Conservation (phyloP, 768 basidiomycete species). For the Imleria badia region DNA sequence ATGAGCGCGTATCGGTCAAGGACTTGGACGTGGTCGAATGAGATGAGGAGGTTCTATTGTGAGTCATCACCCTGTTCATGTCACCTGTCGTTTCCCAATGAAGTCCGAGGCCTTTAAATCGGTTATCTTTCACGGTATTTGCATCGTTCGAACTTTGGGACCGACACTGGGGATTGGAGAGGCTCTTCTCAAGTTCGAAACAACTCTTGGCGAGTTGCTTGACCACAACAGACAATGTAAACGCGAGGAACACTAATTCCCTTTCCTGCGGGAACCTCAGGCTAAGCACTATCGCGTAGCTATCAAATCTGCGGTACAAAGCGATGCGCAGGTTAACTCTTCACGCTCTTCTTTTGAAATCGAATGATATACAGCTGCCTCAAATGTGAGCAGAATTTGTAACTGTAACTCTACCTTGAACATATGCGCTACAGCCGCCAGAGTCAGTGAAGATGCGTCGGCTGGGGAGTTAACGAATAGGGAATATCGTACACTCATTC, state of each 20-base stretch:
- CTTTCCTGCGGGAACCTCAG: too few relatives aligned
- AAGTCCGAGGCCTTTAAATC: neutral
- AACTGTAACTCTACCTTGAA: neutral
- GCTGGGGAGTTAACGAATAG: neutral
- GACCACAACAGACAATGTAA: neutral
- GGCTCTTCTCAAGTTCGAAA: neutral
- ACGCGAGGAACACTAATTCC: too few relatives aligned
- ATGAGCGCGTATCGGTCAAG: neutral
- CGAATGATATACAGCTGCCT: neutral
- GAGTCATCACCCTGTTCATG: neutral
- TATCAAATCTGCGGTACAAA: neutral
- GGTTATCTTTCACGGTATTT: neutral
- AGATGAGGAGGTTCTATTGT: conserved; percentile 1
- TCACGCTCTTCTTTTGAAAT: neutral
- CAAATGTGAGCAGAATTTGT: neutral
- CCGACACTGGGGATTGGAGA: conserved; percentile 8
- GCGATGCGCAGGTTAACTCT: neutral
- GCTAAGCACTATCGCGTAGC: neutral
- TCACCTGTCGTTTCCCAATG: neutral
- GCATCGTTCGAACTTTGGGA: conserved; percentile 10
- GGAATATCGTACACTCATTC: neutral
- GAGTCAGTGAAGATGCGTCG: neutral
- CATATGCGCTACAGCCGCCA: neutral
- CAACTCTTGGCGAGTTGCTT: neutral
- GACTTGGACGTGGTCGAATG: neutral